Percentiles rank a stretch among this genome's conserved stretches.
Evolutionary conservation across 75 land plant species (phyloP).

Genomic region (Ceratopteris richardii): DNA sequence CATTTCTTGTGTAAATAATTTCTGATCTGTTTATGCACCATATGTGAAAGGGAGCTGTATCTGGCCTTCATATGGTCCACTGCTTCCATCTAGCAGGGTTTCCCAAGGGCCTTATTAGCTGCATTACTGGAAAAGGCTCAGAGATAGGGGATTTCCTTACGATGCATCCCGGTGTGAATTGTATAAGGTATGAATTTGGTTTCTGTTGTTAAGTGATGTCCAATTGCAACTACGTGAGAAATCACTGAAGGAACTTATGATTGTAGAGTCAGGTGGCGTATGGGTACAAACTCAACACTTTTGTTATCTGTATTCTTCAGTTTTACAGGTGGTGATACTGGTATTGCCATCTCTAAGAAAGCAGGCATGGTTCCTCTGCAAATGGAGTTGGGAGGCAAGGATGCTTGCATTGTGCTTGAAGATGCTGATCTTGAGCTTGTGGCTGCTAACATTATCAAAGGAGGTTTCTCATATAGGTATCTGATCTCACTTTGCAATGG

Average conservation of each 20-base stretch:
- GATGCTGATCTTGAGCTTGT: conserved; percentile 85
- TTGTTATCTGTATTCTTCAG: too few relatives aligned
- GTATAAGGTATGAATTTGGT: too few relatives aligned
- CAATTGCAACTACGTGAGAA: too few relatives aligned
- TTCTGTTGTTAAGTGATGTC: too few relatives aligned
- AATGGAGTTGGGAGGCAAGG: conserved; percentile 94
- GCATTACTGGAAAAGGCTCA: conserved; percentile 86
- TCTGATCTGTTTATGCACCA: neutral
- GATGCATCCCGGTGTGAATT: conserved; percentile 80
- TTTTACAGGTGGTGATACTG: conserved; percentile 96
- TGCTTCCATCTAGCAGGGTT: conserved; percentile 92
- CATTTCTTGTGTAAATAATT: neutral
- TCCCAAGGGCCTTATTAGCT: conserved; percentile 77
- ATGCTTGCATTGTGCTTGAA: conserved; percentile 85
- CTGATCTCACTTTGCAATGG: too few relatives aligned
- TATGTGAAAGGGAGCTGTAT: conserved; percentile 61
- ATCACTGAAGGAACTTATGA: neutral
- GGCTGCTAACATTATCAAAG: conserved; percentile 71
- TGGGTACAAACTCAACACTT: too few relatives aligned
- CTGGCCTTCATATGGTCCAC: conserved; percentile 79
- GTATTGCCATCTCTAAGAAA: conserved; percentile 89
- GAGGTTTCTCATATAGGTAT: conserved; percentile 92
- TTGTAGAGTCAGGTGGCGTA: neutral
- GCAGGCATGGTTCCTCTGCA: conserved; percentile 91
- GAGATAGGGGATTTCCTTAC: conserved; percentile 91